Evolutionary conservation across 176 grass and related monocot species (phyloP).

Genomic region (Cymbopogon citratus): DNA sequence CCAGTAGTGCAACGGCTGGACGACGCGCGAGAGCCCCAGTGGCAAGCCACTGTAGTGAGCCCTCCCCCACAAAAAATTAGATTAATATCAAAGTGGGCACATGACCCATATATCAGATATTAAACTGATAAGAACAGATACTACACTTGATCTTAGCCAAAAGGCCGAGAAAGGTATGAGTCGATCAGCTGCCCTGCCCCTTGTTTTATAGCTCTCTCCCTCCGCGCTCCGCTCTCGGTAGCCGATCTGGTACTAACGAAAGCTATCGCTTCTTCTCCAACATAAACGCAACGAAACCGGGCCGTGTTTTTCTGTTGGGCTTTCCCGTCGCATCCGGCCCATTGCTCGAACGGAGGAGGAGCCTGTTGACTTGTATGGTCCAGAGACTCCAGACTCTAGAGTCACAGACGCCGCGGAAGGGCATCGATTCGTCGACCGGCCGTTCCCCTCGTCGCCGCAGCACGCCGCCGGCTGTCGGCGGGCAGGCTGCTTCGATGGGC

Average conservation of each 20-base stretch:
- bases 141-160: slow-evolving; percentile 40
- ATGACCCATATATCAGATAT: not conserved
- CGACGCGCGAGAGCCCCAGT: not conserved
- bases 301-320: not conserved
- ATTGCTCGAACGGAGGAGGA: no score
- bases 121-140: slow-evolving; percentile 16
- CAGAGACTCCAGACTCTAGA: no score
- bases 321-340: no score
- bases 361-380: not conserved
- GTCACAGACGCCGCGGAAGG: not conserved
- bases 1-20: not conserved
- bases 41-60: not conserved
- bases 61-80: not conserved
- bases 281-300: not conserved
- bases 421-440: slow-evolving; percentile 2
- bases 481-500: slow-evolving; percentile 22
- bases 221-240: not conserved
- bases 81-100: not conserved
- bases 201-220: not conserved
- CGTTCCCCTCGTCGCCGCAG: not conserved
- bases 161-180: slow-evolving; percentile 40
- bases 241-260: slow-evolving; percentile 9
- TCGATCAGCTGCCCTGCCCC: fast-evolving
- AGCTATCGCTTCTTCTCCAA: no score
- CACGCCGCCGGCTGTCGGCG: not conserved